Evolutionary conservation across 106 monocot species (phyloP).

Genomic region (Dioscorea alata): DNA sequence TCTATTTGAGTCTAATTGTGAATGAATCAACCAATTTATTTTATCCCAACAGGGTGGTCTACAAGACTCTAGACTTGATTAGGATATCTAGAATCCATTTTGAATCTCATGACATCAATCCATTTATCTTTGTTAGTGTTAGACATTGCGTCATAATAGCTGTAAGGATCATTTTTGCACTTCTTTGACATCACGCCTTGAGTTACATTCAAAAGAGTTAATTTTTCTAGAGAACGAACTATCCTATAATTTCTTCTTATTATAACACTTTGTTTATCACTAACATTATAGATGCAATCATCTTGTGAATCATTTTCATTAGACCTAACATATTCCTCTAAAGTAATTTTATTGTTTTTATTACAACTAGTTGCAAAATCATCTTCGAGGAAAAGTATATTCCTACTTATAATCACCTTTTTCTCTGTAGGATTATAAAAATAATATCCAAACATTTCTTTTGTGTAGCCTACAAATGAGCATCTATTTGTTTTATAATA

Average conservation of each 20-base stretch:
- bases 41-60: neutral
- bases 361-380: neutral
- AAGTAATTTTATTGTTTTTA: neutral
- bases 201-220: neutral
- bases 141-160: neutral
- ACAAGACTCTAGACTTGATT: neutral
- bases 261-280: neutral
- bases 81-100: neutral
- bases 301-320: neutral
- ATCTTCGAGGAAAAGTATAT: neutral
- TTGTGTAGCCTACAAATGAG: neutral
- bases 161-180: neutral
- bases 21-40: neutral
- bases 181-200: neutral
- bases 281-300: neutral
- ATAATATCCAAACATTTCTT: neutral
- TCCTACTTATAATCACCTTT: neutral
- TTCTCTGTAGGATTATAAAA: neutral
- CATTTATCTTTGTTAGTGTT: neutral
- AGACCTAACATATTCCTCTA: neutral
- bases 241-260: neutral
- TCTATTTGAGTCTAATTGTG: no score
- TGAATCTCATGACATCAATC: neutral
- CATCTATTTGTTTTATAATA: neutral
- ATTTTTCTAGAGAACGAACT: neutral